Evolutionary conservation across 139 green algal genomes (phyloP).

Genomic region (Microglena sp.): DNA sequence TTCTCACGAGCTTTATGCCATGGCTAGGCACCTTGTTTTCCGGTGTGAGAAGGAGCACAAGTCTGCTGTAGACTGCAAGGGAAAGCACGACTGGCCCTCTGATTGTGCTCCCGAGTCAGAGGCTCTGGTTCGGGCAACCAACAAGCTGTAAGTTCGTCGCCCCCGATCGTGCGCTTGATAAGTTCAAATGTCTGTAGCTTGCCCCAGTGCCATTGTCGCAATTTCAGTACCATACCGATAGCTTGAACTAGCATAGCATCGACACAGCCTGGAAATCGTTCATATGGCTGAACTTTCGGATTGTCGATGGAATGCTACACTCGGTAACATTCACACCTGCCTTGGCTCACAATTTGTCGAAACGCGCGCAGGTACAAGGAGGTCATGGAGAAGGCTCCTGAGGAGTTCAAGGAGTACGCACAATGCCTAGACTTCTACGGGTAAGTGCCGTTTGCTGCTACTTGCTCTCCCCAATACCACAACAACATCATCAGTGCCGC

Average conservation of each 20-base stretch:
- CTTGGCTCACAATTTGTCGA: too few relatives aligned
- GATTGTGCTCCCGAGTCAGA: slow-evolving; percentile 41
- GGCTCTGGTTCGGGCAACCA: slow-evolving; percentile 30
- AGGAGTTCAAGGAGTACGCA: slow-evolving; percentile 38
- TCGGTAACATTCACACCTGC: too few relatives aligned
- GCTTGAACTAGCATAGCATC: too few relatives aligned
- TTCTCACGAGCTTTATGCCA: slow-evolving; percentile 36
- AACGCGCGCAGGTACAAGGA: slow-evolving; percentile 40
- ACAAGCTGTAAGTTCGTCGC: slow-evolving; percentile 37
- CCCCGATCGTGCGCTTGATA: too few relatives aligned
- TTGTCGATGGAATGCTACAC: too few relatives aligned
- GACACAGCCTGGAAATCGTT: too few relatives aligned
- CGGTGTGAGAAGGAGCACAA: slow-evolving; percentile 40
- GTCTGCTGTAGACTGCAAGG: slow-evolving; percentile 28
- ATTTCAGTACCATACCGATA: too few relatives aligned
- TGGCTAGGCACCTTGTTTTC: slow-evolving; percentile 40
- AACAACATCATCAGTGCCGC: not conserved
- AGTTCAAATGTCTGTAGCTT: too few relatives aligned
- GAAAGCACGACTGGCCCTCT: slow-evolving; percentile 38
- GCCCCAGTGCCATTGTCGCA: too few relatives aligned
- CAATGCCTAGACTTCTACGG: slow-evolving; percentile 37
- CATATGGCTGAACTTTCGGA: too few relatives aligned
- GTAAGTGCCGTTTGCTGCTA: slow-evolving; percentile 13
- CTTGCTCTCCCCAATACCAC: not conserved
- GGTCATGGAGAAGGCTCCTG: slow-evolving; percentile 25